phyloP scores from a whole-genome alignment of 495 filamentous ascomycete species.

The Hypoxylon crocopeplum region DNA sequence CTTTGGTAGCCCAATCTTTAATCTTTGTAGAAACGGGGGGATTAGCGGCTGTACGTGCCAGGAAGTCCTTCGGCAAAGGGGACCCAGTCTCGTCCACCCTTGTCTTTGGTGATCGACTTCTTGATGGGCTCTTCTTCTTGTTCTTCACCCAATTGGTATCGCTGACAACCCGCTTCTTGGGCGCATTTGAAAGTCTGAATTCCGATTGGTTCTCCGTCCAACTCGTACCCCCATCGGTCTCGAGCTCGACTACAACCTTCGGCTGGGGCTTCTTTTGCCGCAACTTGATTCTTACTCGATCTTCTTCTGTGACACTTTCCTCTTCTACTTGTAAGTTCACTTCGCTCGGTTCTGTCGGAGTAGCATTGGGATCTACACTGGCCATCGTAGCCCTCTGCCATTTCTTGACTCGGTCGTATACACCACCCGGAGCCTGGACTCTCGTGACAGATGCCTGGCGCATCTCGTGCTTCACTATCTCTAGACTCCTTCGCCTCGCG shows the following conservation, averaged over 20 bases:
- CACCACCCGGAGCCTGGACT: conserved; percentile 58
- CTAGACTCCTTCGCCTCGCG: conserved; percentile 53
- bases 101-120: conserved; percentile 36
- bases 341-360: conserved; percentile 53
- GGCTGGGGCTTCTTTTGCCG: conserved; percentile 47
- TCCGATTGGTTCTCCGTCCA: conserved; percentile 37
- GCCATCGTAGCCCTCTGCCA: conserved; percentile 74
- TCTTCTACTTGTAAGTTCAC: conserved; percentile 51
- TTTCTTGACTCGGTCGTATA: conserved; percentile 72
- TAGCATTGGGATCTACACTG: conserved; percentile 46
- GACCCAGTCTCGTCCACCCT: conserved; percentile 49
- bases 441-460: conserved; percentile 52
- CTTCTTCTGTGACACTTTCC: conserved; percentile 58
- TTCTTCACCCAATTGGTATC: conserved; percentile 77
- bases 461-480: conserved; percentile 59
- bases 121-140: conserved; percentile 54
- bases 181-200: conserved; percentile 45
- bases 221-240: conserved; percentile 14
- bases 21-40: conserved; percentile 58
- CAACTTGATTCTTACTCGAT: conserved; percentile 55
- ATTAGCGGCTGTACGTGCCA: conserved; percentile 55
- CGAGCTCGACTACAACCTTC: no score
- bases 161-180: conserved; percentile 80
- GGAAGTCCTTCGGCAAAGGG: conserved; percentile 59
- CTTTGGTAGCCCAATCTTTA: conserved; percentile 57